phyloP scores from a whole-genome alignment of 2,329 filamentous ascomycete species.

The Cladophialophora psammophila region DNA sequence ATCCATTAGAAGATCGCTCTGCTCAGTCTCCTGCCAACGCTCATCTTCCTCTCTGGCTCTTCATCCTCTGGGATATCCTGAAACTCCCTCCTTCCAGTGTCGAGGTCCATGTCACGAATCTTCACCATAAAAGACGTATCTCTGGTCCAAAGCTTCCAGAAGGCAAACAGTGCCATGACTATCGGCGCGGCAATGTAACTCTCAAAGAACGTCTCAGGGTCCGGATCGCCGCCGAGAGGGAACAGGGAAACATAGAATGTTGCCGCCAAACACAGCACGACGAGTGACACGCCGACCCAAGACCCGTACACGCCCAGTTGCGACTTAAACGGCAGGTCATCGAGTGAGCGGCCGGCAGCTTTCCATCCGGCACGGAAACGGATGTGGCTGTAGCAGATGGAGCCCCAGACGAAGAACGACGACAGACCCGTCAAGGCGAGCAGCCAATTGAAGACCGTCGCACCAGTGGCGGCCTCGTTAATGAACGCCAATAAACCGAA shows the following conservation, averaged over 20 bases:
- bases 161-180: conserved; percentile 60
- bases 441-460: conserved; percentile 78
- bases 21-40: conserved; percentile 28
- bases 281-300: conserved; percentile 76
- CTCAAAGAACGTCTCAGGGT: conserved; percentile 72
- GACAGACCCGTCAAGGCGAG: conserved; percentile 76
- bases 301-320: conserved; percentile 82
- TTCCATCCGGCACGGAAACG: conserved; percentile 87
- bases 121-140: conserved; percentile 26
- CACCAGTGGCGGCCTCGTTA: conserved; percentile 57
- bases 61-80: conserved; percentile 25
- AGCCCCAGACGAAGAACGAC: conserved; percentile 74
- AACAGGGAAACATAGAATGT: conserved; percentile 90
- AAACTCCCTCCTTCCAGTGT: conserved; percentile 78
- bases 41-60: conserved; percentile 24
- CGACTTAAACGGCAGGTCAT: conserved; percentile 80
- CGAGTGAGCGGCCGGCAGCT: conserved; percentile 70
- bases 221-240: conserved; percentile 63
- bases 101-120: conserved; percentile 53
- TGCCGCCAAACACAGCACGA: conserved; percentile 63
- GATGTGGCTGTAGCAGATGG: conserved; percentile 65
- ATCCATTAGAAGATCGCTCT: conserved; percentile 29
- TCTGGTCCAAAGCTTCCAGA: conserved; percentile 47
- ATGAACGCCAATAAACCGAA: conserved; percentile 82
- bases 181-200: conserved; percentile 65